Conservation (phyloP, 192 early-diverging fungal genomes). For the Coemansia sp. region DNA sequence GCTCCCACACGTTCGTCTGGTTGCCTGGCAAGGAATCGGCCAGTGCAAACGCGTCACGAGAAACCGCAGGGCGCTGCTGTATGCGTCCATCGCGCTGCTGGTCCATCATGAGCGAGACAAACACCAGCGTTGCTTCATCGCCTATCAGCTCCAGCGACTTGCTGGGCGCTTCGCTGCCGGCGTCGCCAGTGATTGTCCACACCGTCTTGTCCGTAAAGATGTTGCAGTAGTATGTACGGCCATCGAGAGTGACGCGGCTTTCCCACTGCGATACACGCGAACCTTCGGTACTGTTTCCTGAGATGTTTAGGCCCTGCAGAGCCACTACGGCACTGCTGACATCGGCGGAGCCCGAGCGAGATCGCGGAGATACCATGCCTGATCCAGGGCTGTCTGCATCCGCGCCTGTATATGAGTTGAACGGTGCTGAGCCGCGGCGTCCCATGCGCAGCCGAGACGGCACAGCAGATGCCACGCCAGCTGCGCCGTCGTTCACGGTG, state of each 20-base stretch:
- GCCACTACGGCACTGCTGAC: slow-evolving; percentile 16
- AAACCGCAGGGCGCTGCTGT: neutral
- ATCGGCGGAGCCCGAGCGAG: slow-evolving; percentile 22
- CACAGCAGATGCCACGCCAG: slow-evolving; percentile 58
- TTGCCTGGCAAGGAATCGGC: slow-evolving; percentile 22
- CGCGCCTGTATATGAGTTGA: slow-evolving; percentile 7
- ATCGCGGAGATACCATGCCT: slow-evolving; percentile 11
- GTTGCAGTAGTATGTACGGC: slow-evolving; percentile 65
- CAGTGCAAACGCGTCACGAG: slow-evolving; percentile 35
- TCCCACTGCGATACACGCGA: slow-evolving; percentile 58
- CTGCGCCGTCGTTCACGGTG: slow-evolving; percentile 41
- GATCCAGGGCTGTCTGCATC: slow-evolving; percentile 5
- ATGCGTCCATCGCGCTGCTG: slow-evolving; percentile 5
- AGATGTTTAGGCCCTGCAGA: slow-evolving; percentile 10
- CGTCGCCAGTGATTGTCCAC: slow-evolving; percentile 54
- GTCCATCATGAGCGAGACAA: slow-evolving; percentile 37
- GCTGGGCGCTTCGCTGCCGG: slow-evolving; percentile 23
- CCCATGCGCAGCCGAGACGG: slow-evolving; percentile 51
- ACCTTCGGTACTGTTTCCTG: slow-evolving; percentile 2
- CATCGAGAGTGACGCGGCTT: slow-evolving; percentile 57
- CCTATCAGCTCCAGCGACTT: slow-evolving; percentile 49
- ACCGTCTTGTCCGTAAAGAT: slow-evolving; percentile 64
- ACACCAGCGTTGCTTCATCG: slow-evolving; percentile 44
- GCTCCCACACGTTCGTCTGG: slow-evolving; percentile 56
- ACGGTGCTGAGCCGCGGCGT: slow-evolving; percentile 38